Evolutionary conservation across 176 grass and related monocot species (phyloP).

Genomic region (Juncus effusus): DNA sequence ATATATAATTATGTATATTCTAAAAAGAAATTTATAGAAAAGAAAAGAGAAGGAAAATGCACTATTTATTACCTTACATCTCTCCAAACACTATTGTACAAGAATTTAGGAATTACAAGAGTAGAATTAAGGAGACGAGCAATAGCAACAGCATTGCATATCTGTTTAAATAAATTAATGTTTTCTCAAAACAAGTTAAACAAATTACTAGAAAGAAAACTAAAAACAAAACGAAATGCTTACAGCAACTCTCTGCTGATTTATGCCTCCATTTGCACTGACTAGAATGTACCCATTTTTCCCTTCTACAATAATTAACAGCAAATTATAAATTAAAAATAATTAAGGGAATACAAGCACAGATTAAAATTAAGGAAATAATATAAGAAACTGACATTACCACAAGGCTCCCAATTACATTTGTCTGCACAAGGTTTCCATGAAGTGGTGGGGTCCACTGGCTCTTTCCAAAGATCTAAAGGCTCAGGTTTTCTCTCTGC

Average conservation of each 20-base stretch:
- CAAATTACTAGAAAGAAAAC: constrained; percentile 2
- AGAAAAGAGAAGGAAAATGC: neutral
- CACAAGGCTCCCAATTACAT: constrained; percentile 43
- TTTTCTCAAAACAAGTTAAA: constrained; percentile 20
- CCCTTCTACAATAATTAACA: constrained; percentile 43
- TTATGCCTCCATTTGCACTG: constrained; percentile 97
- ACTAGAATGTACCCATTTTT: constrained; percentile 80
- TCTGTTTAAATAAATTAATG: constrained; percentile 47
- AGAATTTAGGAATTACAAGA: constrained; percentile 88
- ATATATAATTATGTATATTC: constrained; percentile 38
- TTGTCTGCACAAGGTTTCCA: constrained; percentile 83
- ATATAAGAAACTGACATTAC: constrained; percentile 27
- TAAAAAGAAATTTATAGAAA: constrained; percentile 7
- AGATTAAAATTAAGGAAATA: neutral
- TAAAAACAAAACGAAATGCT: constrained; percentile 33
- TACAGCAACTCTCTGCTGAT: constrained; percentile 96
- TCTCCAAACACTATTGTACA: constrained; percentile 92
- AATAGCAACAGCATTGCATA: constrained; percentile 90
- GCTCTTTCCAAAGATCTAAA: constrained; percentile 79
- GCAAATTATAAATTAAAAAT: neutral
- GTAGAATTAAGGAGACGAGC: constrained; percentile 75
- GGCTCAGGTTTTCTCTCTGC: constrained; percentile 74
- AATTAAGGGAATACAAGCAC: neutral
- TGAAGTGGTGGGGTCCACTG: constrained; percentile 50
- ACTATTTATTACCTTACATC: constrained; percentile 66